Evolutionary conservation across 345 rosid genomes (phyloP).

Genomic region (Erodium maritimum): DNA sequence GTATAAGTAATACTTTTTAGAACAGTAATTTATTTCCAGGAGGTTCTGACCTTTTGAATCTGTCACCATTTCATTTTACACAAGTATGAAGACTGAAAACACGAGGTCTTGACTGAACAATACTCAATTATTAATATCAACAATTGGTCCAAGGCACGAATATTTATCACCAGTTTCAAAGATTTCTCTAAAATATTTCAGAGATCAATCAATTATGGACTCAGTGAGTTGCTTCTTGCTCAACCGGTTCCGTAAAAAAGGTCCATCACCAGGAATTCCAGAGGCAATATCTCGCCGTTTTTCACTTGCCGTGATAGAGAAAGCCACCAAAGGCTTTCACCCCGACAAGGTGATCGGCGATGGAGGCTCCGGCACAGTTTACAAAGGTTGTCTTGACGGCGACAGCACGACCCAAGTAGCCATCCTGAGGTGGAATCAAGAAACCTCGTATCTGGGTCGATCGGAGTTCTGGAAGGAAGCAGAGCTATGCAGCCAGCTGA

Average conservation of each 20-base stretch:
- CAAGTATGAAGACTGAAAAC: too few species aligned
- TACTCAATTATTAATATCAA: too few species aligned
- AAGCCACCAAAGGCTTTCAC: background rate
- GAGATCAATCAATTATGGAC: background rate
- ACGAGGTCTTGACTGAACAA: too few species aligned
- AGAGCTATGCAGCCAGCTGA: background rate
- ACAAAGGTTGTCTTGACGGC: background rate
- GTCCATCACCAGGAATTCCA: background rate
- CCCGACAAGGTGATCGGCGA: background rate
- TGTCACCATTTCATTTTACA: too few species aligned
- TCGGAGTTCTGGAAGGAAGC: background rate
- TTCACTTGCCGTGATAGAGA: background rate
- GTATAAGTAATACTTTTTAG: too few species aligned
- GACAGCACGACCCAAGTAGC: background rate
- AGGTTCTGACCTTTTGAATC: too few species aligned
- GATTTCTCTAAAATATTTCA: too few species aligned
- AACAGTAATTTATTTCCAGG: too few species aligned
- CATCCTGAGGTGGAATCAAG: background rate
- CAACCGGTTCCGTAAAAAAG: background rate
- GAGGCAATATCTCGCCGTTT: background rate
- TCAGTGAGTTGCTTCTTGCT: background rate
- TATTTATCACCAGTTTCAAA: too few species aligned
- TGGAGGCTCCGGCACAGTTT: background rate
- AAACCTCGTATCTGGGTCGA: background rate
- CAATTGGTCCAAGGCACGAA: too few species aligned